Evolutionary conservation across 345 rosid genomes (phyloP).

Genomic region (Noccaea caerulescens): DNA sequence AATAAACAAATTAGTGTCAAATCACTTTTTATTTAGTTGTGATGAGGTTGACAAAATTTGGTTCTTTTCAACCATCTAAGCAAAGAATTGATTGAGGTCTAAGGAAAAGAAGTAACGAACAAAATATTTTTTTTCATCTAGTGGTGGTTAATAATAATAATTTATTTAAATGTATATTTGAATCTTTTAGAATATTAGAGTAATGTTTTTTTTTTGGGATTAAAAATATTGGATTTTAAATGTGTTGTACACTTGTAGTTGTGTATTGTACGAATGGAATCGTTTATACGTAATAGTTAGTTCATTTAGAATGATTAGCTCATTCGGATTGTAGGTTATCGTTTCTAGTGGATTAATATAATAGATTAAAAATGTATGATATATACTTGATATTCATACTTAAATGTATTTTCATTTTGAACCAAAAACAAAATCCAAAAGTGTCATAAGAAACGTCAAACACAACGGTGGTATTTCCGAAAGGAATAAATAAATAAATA

Average conservation of each 20-base stretch:
- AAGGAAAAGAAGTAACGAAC: not conserved
- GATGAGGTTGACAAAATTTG: slow-evolving; percentile 35
- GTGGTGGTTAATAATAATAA: not conserved
- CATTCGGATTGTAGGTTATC: slow-evolving; percentile 10
- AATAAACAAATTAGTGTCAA: slow-evolving; percentile 33
- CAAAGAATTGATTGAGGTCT: not conserved
- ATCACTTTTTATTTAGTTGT: slow-evolving; percentile 13
- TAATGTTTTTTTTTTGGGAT: not conserved
- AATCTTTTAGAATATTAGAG: not conserved
- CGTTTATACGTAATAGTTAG: slow-evolving; percentile 3
- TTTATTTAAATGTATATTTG: not conserved
- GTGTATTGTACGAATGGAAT: not conserved
- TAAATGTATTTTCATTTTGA: slow-evolving; percentile 14
- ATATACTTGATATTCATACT: slow-evolving; percentile 22
- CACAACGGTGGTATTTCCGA: slow-evolving; percentile 35
- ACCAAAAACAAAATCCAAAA: slow-evolving; percentile 7
- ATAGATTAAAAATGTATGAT: not conserved
- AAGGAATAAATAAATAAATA: not conserved
- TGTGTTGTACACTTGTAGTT: not conserved
- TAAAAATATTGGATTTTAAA: not conserved
- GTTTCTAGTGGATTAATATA: slow-evolving; percentile 2
- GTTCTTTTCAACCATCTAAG: slow-evolving; percentile 20
- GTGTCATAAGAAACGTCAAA: slow-evolving; percentile 21
- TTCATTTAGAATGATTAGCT: slow-evolving; percentile 8
- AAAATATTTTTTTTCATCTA: not conserved